phyloP scores from a whole-genome alignment of 139 green algal genomes.

The Astrephomene gubernaculifera region DNA sequence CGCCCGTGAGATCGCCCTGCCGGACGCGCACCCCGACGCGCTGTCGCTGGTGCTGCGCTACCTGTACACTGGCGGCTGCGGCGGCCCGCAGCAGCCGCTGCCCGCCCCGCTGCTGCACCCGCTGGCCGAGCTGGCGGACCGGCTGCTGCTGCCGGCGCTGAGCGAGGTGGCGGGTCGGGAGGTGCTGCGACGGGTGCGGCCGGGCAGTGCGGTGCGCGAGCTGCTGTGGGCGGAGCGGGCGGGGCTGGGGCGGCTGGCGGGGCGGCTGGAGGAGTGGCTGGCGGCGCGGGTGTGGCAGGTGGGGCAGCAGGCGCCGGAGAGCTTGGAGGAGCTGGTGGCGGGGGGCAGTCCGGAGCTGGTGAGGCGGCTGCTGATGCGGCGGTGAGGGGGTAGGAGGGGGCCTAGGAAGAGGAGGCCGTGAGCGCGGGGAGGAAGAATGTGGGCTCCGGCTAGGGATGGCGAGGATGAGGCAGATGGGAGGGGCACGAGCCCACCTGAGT shows the following conservation, averaged over 20 bases:
- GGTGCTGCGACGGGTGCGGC: background rate
- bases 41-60: background rate
- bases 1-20: background rate
- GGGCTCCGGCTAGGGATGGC: background rate
- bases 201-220: background rate
- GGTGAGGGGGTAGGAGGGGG: background rate
- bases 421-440: no score
- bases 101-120: background rate
- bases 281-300: background rate
- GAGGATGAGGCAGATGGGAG: no score
- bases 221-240: constrained; percentile 24
- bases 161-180: background rate
- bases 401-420: no score
- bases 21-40: background rate
- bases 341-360: background rate
- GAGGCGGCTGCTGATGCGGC: constrained; percentile 1
- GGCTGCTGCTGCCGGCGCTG: constrained; percentile 11
- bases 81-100: background rate
- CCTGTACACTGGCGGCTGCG: background rate
- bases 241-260: constrained; percentile 1
- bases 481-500: background rate
- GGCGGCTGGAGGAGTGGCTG: constrained; percentile 8
- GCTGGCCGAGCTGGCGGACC: constrained; percentile 4
- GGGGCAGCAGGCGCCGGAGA: constrained; percentile 2
- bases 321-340: background rate